Base-by-base conservation (phyloP, 2,329 filamentous ascomycete species). In the Aspergillus brunneoviolaceus region DNA sequence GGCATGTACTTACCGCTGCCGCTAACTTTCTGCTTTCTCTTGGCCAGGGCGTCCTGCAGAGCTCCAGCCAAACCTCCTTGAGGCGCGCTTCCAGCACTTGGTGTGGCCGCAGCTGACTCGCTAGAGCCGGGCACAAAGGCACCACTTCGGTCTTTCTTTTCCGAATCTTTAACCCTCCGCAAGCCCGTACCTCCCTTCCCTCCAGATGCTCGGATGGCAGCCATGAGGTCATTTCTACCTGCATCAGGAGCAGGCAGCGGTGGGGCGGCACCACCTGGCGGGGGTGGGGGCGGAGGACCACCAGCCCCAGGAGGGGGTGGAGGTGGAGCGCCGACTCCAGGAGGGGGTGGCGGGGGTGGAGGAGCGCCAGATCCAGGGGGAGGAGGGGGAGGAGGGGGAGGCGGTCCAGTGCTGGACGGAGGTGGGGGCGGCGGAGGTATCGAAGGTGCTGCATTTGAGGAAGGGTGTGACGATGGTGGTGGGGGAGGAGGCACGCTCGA, bases 21-120 rank as follows among this genome's bases (percentile, higher is more conserved):
- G 79, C 91, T 91, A 74, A 97, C 94, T 82, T 96, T 96, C 77
- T 92, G 87, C 82, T 97, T 97, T 76, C 94, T 85, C 79, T 91
- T 90, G 72, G 89, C 86, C 69, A 93, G 77, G 59, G 89, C 90
- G 61, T 87, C 89, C 61, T 91, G 91, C 68, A 96, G 79, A 51
- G 92, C 93, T 79, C 89, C 91, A 23, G 92, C 91, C 84, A 97
- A 86, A 39, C 86, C 88, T 58, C 87, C 79, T 49, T 77, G 79
- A 59, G 75, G 76, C 49, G 70, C 75, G 39, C 77, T 85, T 11
- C 85, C 84, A 19, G 81, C 83, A 49, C 83, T 83, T 53, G 79
- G 74, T 52, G 81, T 73, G 49, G 84, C 78, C 9, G 85, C 65
- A 90, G 79, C 72, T 91, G 77, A 57, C 86, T 89, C 64, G 81